A percentile compares a stretch with the other conserved stretches of the same genome.
phyloP scores from a whole-genome alignment of 345 rosid genomes.

The Sisymbrium irio region DNA sequence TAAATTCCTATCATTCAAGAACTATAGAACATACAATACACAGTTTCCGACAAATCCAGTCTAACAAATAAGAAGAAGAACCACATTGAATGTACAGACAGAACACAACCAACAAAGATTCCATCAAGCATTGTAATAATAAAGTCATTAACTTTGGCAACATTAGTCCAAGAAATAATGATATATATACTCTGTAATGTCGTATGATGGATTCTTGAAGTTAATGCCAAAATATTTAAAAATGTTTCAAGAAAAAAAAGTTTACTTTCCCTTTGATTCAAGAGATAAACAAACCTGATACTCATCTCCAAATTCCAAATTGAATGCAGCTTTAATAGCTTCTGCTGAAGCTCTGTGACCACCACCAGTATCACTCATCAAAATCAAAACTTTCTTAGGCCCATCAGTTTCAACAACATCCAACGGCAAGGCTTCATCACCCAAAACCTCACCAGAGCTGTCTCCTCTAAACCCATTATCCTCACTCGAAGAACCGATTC shows the following conservation, averaged over 20 bases:
- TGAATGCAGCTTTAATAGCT: slow-evolving; percentile 89
- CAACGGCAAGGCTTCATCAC: slow-evolving; percentile 53
- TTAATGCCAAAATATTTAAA: too few species aligned
- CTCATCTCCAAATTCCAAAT: slow-evolving; percentile 77
- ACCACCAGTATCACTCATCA: slow-evolving; percentile 99
- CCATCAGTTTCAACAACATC: slow-evolving; percentile 41
- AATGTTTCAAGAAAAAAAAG: too few species aligned
- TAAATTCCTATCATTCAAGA: too few species aligned
- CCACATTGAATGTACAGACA: slow-evolving; percentile 38
- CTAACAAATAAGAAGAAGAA: too few species aligned
- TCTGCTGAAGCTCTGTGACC: slow-evolving; percentile 98
- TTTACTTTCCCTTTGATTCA: too few species aligned
- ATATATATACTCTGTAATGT: not conserved
- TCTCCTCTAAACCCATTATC: slow-evolving; percentile 47
- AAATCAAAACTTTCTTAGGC: slow-evolving; percentile 81
- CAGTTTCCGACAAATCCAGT: too few species aligned
- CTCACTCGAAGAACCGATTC: slow-evolving; percentile 47
- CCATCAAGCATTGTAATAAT: too few species aligned
- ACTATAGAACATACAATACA: too few species aligned
- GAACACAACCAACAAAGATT: too few species aligned
- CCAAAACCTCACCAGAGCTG: slow-evolving; percentile 43
- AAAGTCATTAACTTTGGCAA: too few species aligned
- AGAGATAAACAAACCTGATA: slow-evolving; percentile 58
- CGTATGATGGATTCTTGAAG: not conserved
- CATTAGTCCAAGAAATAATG: too few species aligned